A percentile compares a stretch with the other conserved stretches of the same genome.
Evolutionary conservation across 805 yeast species (phyloP).

Genomic region (Torulaspora microellipsoides): DNA sequence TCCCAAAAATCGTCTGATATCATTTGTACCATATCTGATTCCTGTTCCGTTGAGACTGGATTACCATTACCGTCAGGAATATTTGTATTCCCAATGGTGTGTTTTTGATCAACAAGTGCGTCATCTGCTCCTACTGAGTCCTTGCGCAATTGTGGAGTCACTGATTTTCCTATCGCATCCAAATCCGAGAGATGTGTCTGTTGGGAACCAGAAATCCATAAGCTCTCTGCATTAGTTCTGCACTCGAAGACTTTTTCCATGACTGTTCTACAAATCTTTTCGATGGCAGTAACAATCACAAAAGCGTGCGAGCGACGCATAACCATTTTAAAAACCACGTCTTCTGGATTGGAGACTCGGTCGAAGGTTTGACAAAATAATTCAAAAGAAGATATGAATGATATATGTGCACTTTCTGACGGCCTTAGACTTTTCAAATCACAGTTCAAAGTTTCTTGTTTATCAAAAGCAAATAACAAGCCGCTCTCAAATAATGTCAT

Average conservation of each 20-base stretch:
- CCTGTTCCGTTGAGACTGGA: neutral
- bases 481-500: conserved; percentile 15
- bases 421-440: conserved; percentile 10
- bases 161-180: neutral
- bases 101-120: too few relatives aligned
- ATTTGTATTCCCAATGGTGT: too few relatives aligned
- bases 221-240: conserved; percentile 17
- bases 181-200: neutral
- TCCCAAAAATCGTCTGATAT: conserved; percentile 27
- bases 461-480: conserved; percentile 5
- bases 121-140: too few relatives aligned
- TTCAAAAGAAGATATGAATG: conserved; percentile 11
- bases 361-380: conserved; percentile 15
- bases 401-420: conserved; percentile 5
- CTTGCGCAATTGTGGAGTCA: too few relatives aligned
- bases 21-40: conserved; percentile 14
- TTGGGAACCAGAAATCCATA: conserved; percentile 12
- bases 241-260: conserved; percentile 19
- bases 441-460: conserved; percentile 9
- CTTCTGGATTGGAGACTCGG: conserved; percentile 4
- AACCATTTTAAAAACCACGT: conserved; percentile 4
- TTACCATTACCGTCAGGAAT: too few relatives aligned
- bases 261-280: conserved; percentile 17
- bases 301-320: conserved; percentile 12
- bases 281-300: conserved; percentile 12